Evolutionary conservation across 2,329 filamentous ascomycete genomes (phyloP).

Genomic region (Lasiodiplodia sp.): DNA sequence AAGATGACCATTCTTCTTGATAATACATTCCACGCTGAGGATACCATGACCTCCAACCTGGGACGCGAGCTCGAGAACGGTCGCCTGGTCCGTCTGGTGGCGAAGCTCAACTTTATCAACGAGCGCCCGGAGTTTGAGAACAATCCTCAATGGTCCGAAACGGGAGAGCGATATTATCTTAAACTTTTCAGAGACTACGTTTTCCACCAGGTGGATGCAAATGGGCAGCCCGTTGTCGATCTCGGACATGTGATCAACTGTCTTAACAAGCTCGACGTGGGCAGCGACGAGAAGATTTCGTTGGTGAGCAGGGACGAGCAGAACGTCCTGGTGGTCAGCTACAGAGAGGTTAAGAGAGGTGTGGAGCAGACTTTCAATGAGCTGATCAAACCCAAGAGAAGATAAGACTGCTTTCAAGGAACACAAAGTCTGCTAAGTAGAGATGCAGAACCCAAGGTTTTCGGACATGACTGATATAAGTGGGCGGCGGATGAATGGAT

Average conservation of each 20-base stretch:
- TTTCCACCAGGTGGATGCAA: constrained; percentile 91
- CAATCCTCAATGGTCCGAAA: constrained; percentile 83
- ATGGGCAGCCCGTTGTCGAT: constrained; percentile 83
- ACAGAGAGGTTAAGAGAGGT: constrained; percentile 80
- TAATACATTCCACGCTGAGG: constrained; percentile 77
- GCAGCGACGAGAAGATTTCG: constrained; percentile 83
- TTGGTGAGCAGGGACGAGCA: constrained; percentile 90
- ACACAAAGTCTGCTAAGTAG: constrained; percentile 5
- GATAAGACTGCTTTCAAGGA: not conserved
- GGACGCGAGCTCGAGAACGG: constrained; percentile 88
- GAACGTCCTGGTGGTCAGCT: constrained; percentile 85
- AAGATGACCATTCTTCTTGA: constrained; percentile 81
- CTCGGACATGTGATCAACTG: constrained; percentile 86
- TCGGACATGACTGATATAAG: constrained; percentile 2
- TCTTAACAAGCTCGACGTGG: constrained; percentile 92
- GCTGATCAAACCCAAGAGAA: constrained; percentile 50
- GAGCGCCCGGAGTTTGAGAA: constrained; percentile 86
- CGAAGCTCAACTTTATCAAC: constrained; percentile 88
- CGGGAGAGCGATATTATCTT: constrained; percentile 87
- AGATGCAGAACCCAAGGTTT: not conserved
- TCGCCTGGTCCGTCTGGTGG: constrained; percentile 76
- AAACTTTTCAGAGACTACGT: constrained; percentile 97
- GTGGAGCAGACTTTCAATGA: constrained; percentile 69
- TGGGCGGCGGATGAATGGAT: constrained; percentile 12
- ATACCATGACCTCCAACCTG: constrained; percentile 75